phyloP scores from a whole-genome alignment of 495 filamentous ascomycete genomes.

The Trichoderma gamsii region DNA sequence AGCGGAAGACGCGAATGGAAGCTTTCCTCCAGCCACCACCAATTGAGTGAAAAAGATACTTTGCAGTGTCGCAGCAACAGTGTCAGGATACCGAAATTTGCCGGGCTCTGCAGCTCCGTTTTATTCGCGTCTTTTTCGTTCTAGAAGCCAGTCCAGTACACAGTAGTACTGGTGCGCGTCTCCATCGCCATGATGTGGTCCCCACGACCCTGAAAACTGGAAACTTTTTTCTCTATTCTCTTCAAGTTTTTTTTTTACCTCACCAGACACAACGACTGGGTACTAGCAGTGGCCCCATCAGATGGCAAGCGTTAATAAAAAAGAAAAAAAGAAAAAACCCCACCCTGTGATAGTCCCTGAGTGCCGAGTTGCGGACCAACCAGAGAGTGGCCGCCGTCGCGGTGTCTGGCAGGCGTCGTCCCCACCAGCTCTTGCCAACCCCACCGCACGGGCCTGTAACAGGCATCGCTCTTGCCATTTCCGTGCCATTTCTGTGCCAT shows the following conservation, averaged over 20 bases:
- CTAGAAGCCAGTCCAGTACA: slow-evolving; percentile 3
- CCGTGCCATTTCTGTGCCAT: neutral
- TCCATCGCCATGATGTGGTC: neutral
- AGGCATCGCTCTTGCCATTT: slow-evolving; percentile 12
- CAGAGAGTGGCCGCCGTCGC: neutral
- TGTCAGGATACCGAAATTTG: neutral
- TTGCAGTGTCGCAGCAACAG: neutral
- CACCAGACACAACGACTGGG: neutral
- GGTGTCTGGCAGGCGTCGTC: neutral
- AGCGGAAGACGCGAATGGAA: too few species aligned
- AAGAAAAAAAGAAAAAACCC: neutral
- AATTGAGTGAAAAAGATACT: neutral
- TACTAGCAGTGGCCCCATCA: neutral
- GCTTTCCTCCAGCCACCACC: too few species aligned
- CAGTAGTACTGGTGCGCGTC: neutral
- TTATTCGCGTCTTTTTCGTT: slow-evolving; percentile 3
- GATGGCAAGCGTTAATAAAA: neutral
- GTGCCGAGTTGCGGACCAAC: slow-evolving; percentile 15
- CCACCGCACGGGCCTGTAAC: neutral
- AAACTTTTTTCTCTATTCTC: neutral
- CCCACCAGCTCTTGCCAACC: slow-evolving; percentile 1
- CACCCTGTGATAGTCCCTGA: neutral
- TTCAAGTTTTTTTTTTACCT: slow-evolving; percentile 8
- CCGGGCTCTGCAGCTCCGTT: neutral
- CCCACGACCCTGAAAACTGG: slow-evolving; percentile 1